Base-by-base conservation (phyloP, 371 early-diverging fungal genomes). In the Mortierella sp. region DNA sequence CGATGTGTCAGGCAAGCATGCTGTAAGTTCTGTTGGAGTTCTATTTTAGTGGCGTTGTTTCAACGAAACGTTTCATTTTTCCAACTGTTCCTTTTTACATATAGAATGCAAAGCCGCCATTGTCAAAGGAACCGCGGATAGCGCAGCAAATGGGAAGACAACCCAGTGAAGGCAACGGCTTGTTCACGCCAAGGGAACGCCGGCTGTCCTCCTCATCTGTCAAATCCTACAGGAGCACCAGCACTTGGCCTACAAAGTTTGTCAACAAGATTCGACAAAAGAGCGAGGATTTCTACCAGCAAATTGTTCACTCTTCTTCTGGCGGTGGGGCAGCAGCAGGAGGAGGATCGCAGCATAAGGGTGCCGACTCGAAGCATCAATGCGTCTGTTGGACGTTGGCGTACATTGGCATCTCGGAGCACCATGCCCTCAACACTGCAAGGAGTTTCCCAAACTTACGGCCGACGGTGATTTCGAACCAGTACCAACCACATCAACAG, bases 181-280 rank as follows among this genome's bases (percentile, higher is more conserved):
- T 72, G 0, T 61, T 74, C 19, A 48, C 69, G 0, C n/a, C 67
- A 8, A 70, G 86, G 19, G 82, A 75, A 26, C 82, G 86, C 5
- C 86, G 82, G 1, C 54, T 79, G 5, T 86, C 86, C 0, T 61
- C 76, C 0, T 76, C 86, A 16, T 86, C 86, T 19, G 72, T 70
- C 57, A 81, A 77, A 54, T 79, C 86, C 4, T 69, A 44, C 28
- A 86, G 48, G 72, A 72, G 82, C 57, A 72, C 69, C 5, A 73
- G 48, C 44, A 81, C 61, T 28, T 86, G 86, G 86, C 82, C 86
- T 0, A 44, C 72, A 4, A 86, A 82, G 34, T 75, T 86, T n/a
- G 79, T 86, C 53, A 75, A 71, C 79, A 86, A 86, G 37, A 72
- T 81, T n/a, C 69, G 77, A n/a, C 86, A 83, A 74, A 83, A 83